A percentile compares a stretch with the other conserved stretches of the same genome.
Evolutionary conservation across 169 alveolate genomes (phyloP).

Genomic region (Plasmodium inui): DNA sequence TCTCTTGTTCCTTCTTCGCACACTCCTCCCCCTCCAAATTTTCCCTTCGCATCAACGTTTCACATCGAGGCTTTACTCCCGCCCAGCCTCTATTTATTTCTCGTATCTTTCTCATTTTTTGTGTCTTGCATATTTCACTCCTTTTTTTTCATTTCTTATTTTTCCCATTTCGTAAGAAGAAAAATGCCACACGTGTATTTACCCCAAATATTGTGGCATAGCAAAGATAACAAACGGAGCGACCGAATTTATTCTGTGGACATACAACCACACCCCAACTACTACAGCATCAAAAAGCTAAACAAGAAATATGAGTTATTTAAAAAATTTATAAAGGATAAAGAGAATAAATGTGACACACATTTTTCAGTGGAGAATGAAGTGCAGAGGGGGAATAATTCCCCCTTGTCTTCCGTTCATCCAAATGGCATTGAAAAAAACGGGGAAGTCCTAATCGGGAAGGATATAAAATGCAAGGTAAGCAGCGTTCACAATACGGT

Average conservation of each 20-base stretch:
- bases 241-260: slow-evolving; percentile 92
- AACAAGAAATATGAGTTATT: slow-evolving; percentile 57
- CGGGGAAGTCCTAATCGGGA: slow-evolving; percentile 1
- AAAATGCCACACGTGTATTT: slow-evolving; percentile 89
- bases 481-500: neutral
- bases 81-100: neutral
- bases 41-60: neutral
- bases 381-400: neutral
- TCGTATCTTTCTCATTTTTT: neutral
- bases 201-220: slow-evolving; percentile 93
- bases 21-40: neutral
- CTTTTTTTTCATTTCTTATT: neutral
- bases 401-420: slow-evolving; percentile 8
- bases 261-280: slow-evolving; percentile 87
- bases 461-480: neutral
- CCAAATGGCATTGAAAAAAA: slow-evolving; percentile 4
- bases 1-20: neutral
- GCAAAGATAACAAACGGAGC: slow-evolving; percentile 91
- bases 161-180: slow-evolving; percentile 11
- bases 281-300: slow-evolving; percentile 59
- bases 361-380: slow-evolving; percentile 3
- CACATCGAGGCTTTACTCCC: neutral
- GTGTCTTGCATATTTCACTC: neutral
- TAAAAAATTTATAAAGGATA: slow-evolving; percentile 44
- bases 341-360: slow-evolving; percentile 17